These are phyloP conservation scores for Taiwanofungus camphoratus DNA, from an alignment of 1,284 basidiomycete species.

Conservation along the genomic window DNA sequence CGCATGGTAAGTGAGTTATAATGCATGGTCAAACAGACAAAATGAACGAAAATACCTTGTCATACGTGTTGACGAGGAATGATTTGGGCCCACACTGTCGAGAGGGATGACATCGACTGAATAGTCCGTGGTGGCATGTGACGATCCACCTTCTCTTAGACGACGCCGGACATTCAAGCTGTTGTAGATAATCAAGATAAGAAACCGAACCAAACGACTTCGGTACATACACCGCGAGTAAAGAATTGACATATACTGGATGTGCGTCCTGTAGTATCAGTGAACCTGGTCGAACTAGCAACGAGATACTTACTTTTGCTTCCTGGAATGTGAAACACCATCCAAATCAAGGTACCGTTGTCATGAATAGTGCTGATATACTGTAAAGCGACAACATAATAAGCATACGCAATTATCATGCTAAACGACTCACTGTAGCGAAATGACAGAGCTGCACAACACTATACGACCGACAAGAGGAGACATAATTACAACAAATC, in stretches of 20 bases:
- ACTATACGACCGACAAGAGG: too few species aligned
- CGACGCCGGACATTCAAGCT: slow-evolving; percentile 7
- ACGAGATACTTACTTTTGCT: slow-evolving; percentile 4
- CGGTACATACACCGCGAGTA: slow-evolving; percentile 7
- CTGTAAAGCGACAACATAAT: neutral
- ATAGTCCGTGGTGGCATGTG: neutral
- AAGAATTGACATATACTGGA: slow-evolving; percentile 9
- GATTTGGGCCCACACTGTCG: neutral
- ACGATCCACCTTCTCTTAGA: neutral
- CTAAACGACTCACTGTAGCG: slow-evolving; percentile 2
- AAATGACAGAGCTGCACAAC: slow-evolving; percentile 6
- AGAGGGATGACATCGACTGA: slow-evolving; percentile 1
- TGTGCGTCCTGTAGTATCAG: neutral
- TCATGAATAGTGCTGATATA: slow-evolving; percentile 1
- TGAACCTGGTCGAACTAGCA: neutral
- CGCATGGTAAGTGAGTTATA: too few species aligned
- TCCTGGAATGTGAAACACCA: slow-evolving; percentile 5
- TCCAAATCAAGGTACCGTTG: slow-evolving; percentile 7
- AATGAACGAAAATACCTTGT: too few species aligned
- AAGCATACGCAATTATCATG: neutral
- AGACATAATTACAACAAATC: neutral
- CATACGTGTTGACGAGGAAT: neutral
- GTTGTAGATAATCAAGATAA: neutral
- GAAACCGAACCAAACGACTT: neutral
- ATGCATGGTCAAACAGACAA: too few species aligned